Evolutionary conservation across 768 basidiomycete genomes (phyloP).

Genomic region (Leccinum arenicola): DNA sequence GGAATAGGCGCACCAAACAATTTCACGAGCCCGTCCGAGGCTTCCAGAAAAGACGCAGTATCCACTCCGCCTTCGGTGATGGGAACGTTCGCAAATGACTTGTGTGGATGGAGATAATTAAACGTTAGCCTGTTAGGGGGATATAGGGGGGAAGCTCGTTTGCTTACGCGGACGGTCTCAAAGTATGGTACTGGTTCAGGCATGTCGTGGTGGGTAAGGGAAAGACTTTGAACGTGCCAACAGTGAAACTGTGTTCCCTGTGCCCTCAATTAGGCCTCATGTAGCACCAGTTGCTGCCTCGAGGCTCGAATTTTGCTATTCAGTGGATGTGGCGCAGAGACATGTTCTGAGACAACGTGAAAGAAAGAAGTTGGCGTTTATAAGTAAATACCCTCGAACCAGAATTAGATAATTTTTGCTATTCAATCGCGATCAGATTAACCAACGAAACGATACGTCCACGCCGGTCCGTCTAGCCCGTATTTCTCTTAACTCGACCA

Average conservation of each 20-base stretch:
- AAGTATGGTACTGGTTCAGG: slow-evolving; percentile 49
- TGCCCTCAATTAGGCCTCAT: slow-evolving; percentile 15
- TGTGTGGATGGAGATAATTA: not conserved
- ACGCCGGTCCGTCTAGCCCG: slow-evolving; percentile 7
- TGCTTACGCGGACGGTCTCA: slow-evolving; percentile 60
- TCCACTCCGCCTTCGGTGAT: slow-evolving; percentile 76
- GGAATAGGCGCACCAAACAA: slow-evolving; percentile 56
- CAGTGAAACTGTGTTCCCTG: slow-evolving; percentile 9
- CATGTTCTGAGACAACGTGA: slow-evolving; percentile 23
- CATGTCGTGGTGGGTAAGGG: slow-evolving; percentile 20
- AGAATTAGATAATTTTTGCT: slow-evolving; percentile 26
- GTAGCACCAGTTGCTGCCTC: slow-evolving; percentile 23
- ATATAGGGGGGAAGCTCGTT: not conserved
- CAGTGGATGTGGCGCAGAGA: slow-evolving; percentile 21
- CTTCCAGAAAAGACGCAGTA: slow-evolving; percentile 77
- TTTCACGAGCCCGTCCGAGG: slow-evolving; percentile 79
- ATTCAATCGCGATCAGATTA: slow-evolving; percentile 13
- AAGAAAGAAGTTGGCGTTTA: not conserved
- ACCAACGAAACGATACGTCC: slow-evolving; percentile 5
- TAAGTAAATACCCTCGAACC: not conserved
- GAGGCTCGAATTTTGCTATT: slow-evolving; percentile 20
- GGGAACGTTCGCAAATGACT: slow-evolving; percentile 89
- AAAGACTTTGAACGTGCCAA: slow-evolving; percentile 2
- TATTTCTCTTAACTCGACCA: not conserved
- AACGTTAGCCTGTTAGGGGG: not conserved